Conservation (phyloP, 2,329 filamentous ascomycete species). For the Alternaria ventricosa region DNA sequence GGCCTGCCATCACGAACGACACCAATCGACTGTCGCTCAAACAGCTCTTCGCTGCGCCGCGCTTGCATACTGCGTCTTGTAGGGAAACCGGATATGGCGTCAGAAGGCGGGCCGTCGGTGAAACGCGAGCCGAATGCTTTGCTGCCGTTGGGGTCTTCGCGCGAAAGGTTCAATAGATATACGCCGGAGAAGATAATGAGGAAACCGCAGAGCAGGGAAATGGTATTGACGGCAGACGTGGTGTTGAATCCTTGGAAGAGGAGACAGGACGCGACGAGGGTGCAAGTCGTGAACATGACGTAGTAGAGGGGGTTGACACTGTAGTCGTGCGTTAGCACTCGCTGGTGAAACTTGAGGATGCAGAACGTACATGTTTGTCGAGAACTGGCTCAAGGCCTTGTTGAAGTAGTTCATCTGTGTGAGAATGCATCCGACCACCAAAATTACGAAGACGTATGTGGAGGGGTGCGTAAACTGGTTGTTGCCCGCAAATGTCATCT, state of each 20-base stretch:
- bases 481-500: constrained; percentile 88
- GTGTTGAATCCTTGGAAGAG: constrained; percentile 97
- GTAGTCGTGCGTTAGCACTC: constrained; percentile 15
- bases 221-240: constrained; percentile 85
- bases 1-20: constrained; percentile 14
- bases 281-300: constrained; percentile 95
- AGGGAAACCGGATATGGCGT: constrained; percentile 86
- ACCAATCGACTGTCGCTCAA: constrained; percentile 57
- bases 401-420: constrained; percentile 99
- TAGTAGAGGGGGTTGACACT: constrained; percentile 97
- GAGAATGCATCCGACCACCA: constrained; percentile 90
- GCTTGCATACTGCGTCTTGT: constrained; percentile 94
- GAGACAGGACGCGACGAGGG: constrained; percentile 92
- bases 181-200: constrained; percentile 94
- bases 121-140: constrained; percentile 60
- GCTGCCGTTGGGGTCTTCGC: constrained; percentile 83
- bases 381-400: constrained; percentile 95
- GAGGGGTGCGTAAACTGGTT: constrained; percentile 96
- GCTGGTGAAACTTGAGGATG: neutral
- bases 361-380: constrained; percentile 85
- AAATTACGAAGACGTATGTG: constrained; percentile 96
- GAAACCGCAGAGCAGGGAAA: constrained; percentile 91
- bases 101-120: constrained; percentile 84
- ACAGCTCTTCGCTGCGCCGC: constrained; percentile 63
- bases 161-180: constrained; percentile 94